phyloP scores from a whole-genome alignment of 345 rosid species.

The Populus davidiana region DNA sequence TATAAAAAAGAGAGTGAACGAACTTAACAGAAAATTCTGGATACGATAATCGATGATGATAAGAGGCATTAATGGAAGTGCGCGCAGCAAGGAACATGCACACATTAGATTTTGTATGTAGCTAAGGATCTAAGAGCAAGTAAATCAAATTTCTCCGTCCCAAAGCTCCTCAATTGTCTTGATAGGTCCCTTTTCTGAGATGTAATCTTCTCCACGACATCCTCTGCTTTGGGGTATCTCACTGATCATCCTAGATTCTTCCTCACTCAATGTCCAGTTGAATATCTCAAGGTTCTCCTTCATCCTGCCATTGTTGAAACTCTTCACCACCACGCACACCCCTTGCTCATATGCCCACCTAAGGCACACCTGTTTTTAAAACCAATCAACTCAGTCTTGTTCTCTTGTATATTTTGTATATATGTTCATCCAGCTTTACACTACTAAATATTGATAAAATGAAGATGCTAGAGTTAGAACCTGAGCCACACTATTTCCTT shows the following conservation, averaged over 20 bases:
- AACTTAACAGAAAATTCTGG: background rate
- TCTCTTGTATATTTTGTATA: background rate
- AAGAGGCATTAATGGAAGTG: background rate
- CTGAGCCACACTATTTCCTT: constrained; percentile 76
- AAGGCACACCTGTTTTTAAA: constrained; percentile 29
- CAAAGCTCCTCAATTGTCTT: constrained; percentile 38
- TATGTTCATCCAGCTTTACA: background rate
- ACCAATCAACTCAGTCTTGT: background rate
- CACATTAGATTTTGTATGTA: background rate
- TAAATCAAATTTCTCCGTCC: constrained; percentile 43
- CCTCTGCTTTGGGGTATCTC: constrained; percentile 50
- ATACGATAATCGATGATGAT: background rate
- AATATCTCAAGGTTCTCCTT: constrained; percentile 56
- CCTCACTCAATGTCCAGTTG: constrained; percentile 48
- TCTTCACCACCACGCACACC: constrained; percentile 48
- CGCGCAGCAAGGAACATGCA: background rate
- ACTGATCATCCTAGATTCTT: constrained; percentile 39
- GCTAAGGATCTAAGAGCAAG: background rate
- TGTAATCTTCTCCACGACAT: constrained; percentile 27
- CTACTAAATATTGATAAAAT: background rate
- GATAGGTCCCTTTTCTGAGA: constrained; percentile 36
- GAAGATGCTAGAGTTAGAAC: constrained; percentile 17
- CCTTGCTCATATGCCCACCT: constrained; percentile 66
- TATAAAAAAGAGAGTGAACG: too few relatives aligned
- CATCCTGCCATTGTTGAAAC: constrained; percentile 54